These are phyloP conservation scores for Dactylonectria macrodidyma DNA, from an alignment of 2,329 filamentous ascomycete species.

Conservation along the genomic window DNA sequence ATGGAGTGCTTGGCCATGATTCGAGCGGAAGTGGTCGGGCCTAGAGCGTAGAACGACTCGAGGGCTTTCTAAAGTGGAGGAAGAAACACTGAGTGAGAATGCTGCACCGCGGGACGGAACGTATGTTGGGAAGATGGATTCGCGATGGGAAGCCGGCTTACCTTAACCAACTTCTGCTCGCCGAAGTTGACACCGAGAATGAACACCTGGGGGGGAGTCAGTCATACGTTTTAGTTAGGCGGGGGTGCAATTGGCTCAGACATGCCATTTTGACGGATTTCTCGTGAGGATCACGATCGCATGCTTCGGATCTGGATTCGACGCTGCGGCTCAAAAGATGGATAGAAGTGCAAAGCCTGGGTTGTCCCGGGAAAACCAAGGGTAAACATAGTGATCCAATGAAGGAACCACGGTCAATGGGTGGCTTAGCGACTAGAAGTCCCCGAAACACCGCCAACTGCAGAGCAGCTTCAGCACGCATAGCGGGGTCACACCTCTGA, in stretches of 20 bases:
- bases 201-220: conserved; percentile 73
- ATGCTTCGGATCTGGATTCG: conserved; percentile 39
- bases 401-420: neutral
- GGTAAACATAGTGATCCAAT: conserved; percentile 37
- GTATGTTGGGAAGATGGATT: conserved; percentile 11
- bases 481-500: conserved; percentile 38
- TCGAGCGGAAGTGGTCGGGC: conserved; percentile 76
- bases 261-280: conserved; percentile 44
- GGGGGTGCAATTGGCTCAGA: conserved; percentile 9
- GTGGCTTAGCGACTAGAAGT: neutral
- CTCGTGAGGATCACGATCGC: conserved; percentile 39
- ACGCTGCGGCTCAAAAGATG: conserved; percentile 24
- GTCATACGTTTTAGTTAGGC: neutral
- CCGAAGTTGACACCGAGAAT: conserved; percentile 90
- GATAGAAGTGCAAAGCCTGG: conserved; percentile 36
- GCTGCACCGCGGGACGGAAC: neutral
- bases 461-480: conserved; percentile 22
- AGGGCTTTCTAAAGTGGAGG: conserved; percentile 73
- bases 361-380: conserved; percentile 46
- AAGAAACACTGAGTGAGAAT: conserved; percentile 31
- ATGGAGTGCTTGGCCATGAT: conserved; percentile 93
- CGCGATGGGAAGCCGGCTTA: conserved; percentile 58
- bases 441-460: neutral
- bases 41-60: conserved; percentile 89
- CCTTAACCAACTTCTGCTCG: conserved; percentile 87